Evolutionary conservation across 768 basidiomycete genomes (phyloP).

Genomic region (Calvatia gigantea): DNA sequence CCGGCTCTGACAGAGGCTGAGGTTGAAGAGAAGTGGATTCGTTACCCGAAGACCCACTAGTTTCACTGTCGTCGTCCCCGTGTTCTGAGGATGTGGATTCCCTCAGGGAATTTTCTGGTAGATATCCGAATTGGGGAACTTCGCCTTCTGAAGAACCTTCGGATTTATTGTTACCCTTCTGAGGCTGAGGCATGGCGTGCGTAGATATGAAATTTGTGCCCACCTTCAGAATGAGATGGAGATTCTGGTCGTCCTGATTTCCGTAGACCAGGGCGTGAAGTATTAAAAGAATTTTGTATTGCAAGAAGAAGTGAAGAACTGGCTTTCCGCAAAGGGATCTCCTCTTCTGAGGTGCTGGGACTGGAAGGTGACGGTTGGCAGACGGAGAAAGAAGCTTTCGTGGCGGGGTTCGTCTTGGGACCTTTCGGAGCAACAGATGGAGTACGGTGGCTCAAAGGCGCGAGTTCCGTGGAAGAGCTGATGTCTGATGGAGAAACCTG

Average conservation of each 20-base stretch:
- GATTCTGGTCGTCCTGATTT: not conserved
- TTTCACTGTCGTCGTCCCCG: not conserved
- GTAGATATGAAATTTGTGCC: not conserved
- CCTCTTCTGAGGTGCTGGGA: not conserved
- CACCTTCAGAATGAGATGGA: not conserved
- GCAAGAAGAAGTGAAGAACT: not conserved
- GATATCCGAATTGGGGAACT: not conserved
- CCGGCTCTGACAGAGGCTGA: not conserved
- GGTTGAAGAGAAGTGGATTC: not conserved
- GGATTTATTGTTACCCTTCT: not conserved
- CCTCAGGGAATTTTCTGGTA: not conserved
- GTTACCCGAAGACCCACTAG: not conserved
- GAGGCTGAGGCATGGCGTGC: not conserved
- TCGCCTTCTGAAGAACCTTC: not conserved
- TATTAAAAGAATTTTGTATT: not conserved
- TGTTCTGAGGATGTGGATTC: not conserved
- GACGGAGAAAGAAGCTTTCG: not conserved
- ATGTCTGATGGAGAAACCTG: conserved; percentile 1
- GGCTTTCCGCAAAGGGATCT: not conserved
- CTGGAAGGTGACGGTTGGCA: not conserved
- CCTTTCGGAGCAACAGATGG: not conserved
- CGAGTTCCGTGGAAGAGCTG: not conserved
- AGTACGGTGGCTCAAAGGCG: conserved; percentile 6
- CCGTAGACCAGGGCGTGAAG: not conserved
- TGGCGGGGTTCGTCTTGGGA: conserved; percentile 2